Evolutionary conservation across 2,329 filamentous ascomycete genomes (phyloP).

Genomic region (Alternaria atra): DNA sequence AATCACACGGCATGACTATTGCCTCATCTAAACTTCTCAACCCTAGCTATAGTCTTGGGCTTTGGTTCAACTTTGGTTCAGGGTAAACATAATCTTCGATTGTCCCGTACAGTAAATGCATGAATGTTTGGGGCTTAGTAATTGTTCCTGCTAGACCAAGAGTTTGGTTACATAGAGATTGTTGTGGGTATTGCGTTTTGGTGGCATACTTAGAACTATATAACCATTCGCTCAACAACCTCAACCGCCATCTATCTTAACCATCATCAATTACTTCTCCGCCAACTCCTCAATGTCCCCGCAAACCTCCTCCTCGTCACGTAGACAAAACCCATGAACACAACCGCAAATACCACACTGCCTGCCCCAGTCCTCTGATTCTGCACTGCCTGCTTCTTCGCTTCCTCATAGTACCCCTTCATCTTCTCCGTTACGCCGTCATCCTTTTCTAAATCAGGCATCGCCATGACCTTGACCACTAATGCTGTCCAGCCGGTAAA

Average conservation of each 20-base stretch:
- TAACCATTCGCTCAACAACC: neutral
- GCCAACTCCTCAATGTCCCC: slow-evolving; percentile 34
- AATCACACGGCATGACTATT: no score
- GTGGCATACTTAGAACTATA: neutral
- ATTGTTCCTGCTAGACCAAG: no score
- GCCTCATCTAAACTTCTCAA: no score
- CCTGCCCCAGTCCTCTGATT: slow-evolving; percentile 28
- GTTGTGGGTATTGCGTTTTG: neutral
- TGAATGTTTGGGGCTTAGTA: no score
- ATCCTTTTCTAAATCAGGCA: slow-evolving; percentile 71
- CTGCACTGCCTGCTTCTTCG: slow-evolving; percentile 29
- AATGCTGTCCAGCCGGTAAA: slow-evolving; percentile 99
- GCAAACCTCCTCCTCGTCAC: slow-evolving; percentile 36
- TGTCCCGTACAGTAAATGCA: neutral
- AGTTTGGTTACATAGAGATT: neutral
- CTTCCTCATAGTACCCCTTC: slow-evolving; percentile 32
- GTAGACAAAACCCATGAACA: slow-evolving; percentile 32
- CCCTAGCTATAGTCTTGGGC: no score
- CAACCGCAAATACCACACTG: slow-evolving; percentile 20
- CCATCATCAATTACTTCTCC: slow-evolving; percentile 8
- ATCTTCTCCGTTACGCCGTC: slow-evolving; percentile 28
- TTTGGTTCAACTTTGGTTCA: neutral
- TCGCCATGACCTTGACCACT: slow-evolving; percentile 94
- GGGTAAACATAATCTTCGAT: neutral
- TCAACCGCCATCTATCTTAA: neutral